phyloP scores from a whole-genome alignment of 352 stramenopile species.

The Thalassiosira hispida region DNA sequence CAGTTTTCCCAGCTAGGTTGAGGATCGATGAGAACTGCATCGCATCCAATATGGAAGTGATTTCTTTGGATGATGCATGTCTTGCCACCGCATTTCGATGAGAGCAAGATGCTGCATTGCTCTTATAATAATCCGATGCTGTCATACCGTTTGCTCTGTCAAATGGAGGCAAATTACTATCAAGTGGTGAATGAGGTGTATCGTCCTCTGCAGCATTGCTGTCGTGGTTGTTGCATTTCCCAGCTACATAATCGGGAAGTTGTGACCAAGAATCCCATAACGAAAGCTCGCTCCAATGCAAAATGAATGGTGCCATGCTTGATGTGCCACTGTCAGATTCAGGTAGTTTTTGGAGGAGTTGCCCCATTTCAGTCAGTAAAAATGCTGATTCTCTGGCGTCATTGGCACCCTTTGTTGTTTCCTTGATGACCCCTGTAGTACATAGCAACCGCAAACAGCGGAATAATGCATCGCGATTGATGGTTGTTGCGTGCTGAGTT shows the following conservation, averaged over 20 bases:
- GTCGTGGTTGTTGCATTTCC: background rate
- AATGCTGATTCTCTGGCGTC: constrained; percentile 22
- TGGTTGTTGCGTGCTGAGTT: constrained; percentile 15
- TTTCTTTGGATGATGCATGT: constrained; percentile 60
- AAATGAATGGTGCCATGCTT: constrained; percentile 38
- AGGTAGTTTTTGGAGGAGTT: constrained; percentile 25
- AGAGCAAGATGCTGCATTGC: constrained; percentile 48
- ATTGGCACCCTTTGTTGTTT: constrained; percentile 25
- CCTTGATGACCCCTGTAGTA: constrained; percentile 42
- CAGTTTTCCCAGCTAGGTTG: constrained; percentile 35
- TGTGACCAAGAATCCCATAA: constrained; percentile 62
- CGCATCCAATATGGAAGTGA: constrained; percentile 44
- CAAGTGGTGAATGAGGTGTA: background rate
- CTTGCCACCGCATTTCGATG: constrained; percentile 64
- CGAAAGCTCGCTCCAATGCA: constrained; percentile 60
- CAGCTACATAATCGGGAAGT: constrained; percentile 54
- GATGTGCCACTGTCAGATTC: background rate
- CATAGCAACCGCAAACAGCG: constrained; percentile 53
- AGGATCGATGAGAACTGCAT: constrained; percentile 30
- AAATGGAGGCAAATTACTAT: constrained; percentile 43
- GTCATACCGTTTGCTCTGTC: constrained; percentile 58
- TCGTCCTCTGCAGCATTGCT: background rate
- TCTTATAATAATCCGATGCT: constrained; percentile 51
- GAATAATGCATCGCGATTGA: constrained; percentile 57
- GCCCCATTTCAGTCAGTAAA: constrained; percentile 35